Evolutionary conservation across 2,329 filamentous ascomycete species (phyloP).

Genomic region (Epichloe uncinata): DNA sequence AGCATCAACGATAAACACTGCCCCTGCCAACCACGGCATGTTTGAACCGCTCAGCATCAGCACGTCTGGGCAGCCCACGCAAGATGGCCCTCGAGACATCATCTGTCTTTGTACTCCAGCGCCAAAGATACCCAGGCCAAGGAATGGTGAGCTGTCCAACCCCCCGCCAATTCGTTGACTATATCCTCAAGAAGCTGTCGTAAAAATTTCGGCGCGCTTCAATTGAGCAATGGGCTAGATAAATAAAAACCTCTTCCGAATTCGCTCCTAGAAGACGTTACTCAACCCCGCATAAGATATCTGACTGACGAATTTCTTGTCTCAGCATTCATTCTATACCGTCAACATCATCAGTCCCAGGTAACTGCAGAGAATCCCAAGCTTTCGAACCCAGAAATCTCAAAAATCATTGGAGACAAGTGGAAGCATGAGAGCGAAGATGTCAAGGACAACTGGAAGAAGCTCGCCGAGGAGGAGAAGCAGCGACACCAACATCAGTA

Average conservation of each 20-base stretch:
- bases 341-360: slow-evolving; percentile 76
- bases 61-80: slow-evolving; percentile 16
- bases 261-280: not conserved
- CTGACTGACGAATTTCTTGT: slow-evolving; percentile 13
- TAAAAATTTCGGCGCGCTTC: not conserved
- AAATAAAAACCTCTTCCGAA: not conserved
- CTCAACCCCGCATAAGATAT: not conserved
- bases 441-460: slow-evolving; percentile 76
- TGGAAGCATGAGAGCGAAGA: slow-evolving; percentile 69
- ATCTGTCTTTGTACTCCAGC: slow-evolving; percentile 44
- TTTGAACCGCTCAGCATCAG: slow-evolving; percentile 17
- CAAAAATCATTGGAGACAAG: slow-evolving; percentile 89
- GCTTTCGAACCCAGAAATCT: slow-evolving; percentile 88
- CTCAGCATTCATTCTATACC: slow-evolving; percentile 92
- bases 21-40: slow-evolving; percentile 27
- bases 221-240: not conserved
- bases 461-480: slow-evolving; percentile 87
- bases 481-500: slow-evolving; percentile 77
- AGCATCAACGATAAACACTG: slow-evolving; percentile 30
- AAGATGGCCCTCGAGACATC: slow-evolving; percentile 25
- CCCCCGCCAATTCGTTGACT: not conserved
- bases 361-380: slow-evolving; percentile 77
- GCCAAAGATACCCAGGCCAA: slow-evolving; percentile 43
- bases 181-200: not conserved
- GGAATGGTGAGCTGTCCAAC: slow-evolving; percentile 37